Evolutionary conservation across 257 asterid species (phyloP).

Genomic region (Ophiorrhiza pumila): DNA sequence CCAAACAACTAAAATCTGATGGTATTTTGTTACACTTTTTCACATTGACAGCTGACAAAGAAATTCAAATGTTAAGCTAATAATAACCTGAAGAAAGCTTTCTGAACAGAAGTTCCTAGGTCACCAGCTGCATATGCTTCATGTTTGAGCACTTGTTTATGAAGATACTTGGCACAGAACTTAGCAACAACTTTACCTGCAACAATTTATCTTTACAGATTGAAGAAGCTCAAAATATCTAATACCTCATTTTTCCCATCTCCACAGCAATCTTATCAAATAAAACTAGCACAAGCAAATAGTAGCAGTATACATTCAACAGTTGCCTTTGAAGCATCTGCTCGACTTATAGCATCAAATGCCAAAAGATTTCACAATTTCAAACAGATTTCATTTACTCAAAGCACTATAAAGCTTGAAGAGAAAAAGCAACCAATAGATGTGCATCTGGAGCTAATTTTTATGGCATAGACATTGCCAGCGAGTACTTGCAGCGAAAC

Average conservation of each 20-base stretch:
- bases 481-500: neutral
- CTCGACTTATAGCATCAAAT: neutral
- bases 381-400: neutral
- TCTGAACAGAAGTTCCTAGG: constrained; percentile 76
- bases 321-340: neutral
- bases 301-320: neutral
- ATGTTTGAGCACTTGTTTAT: constrained; percentile 87
- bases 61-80: constrained; percentile 13
- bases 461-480: neutral
- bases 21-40: neutral
- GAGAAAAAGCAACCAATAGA: neutral
- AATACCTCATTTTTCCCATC: neutral
- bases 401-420: neutral
- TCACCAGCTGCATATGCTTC: constrained; percentile 85
- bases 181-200: constrained; percentile 97
- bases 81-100: constrained; percentile 79
- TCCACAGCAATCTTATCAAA: neutral
- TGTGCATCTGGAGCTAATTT: neutral
- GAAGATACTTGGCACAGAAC: constrained; percentile 96
- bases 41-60: neutral
- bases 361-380: too few relatives aligned
- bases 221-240: constrained; percentile 15
- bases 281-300: neutral
- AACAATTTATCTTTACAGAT: constrained; percentile 17
- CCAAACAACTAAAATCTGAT: neutral